phyloP scores from a whole-genome alignment of 768 basidiomycete genomes.

The Auricularia sp. region DNA sequence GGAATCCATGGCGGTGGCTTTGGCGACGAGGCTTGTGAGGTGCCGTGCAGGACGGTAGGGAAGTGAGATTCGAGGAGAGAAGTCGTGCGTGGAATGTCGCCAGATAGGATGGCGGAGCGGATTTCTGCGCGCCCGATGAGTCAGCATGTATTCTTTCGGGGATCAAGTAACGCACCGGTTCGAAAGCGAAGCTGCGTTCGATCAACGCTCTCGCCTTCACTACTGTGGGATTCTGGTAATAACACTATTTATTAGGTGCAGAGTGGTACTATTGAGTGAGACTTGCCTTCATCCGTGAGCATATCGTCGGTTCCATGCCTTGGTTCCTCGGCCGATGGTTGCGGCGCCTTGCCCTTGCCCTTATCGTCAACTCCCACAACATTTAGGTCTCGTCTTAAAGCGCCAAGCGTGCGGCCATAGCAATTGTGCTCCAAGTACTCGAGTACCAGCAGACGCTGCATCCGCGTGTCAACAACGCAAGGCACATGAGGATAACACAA shows the following conservation, averaged over 20 bases:
- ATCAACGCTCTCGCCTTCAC: background rate
- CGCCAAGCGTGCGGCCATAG: background rate
- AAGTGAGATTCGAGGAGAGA: background rate
- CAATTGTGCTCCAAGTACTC: background rate
- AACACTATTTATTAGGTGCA: too few species aligned
- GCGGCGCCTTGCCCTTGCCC: background rate
- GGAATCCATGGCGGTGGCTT: slow-evolving; percentile 14
- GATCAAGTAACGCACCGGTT: background rate
- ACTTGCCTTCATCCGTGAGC: too few species aligned
- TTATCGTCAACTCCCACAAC: background rate
- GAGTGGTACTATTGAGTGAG: too few species aligned
- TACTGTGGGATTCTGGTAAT: background rate
- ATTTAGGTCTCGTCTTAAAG: background rate
- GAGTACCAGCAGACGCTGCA: background rate
- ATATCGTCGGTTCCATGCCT: background rate
- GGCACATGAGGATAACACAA: background rate
- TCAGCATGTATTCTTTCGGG: background rate
- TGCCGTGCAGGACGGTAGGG: background rate
- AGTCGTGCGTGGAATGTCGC: background rate
- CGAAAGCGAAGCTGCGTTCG: background rate
- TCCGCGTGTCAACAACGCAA: background rate
- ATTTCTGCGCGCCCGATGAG: background rate
- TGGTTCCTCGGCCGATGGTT: background rate
- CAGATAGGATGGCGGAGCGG: background rate
- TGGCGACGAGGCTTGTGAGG: background rate